Evolutionary conservation across 306 rosid genomes (phyloP).

Genomic region (Malus fusca): DNA sequence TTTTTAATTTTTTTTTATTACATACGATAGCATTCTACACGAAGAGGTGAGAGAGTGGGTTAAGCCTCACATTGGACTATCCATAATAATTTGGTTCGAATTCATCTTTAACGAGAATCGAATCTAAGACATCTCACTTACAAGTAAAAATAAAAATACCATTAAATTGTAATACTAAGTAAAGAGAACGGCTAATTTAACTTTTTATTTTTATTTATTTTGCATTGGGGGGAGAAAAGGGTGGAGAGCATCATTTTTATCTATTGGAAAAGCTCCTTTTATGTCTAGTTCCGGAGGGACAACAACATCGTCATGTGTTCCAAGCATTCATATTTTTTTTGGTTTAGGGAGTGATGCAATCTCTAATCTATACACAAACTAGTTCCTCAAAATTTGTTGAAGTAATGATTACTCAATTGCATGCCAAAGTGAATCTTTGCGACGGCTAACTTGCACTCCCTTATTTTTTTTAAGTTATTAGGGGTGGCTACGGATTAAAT

Average conservation of each 20-base stretch:
- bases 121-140: too few relatives aligned
- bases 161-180: too few relatives aligned
- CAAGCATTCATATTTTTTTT: not conserved
- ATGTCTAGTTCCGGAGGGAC: constrained; percentile 71
- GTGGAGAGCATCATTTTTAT: constrained; percentile 57
- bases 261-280: constrained; percentile 34
- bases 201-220: not conserved
- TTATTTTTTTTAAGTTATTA: not conserved
- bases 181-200: too few relatives aligned
- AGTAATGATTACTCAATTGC: constrained; percentile 12
- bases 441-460: constrained; percentile 13
- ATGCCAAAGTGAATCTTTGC: constrained; percentile 14
- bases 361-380: constrained; percentile 20
- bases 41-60: too few relatives aligned
- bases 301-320: constrained; percentile 21
- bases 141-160: fast-evolving
- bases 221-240: not conserved
- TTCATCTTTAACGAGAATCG: fast-evolving
- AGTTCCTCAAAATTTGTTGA: constrained; percentile 12
- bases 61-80: too few relatives aligned
- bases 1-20: too few relatives aligned
- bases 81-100: too few relatives aligned
- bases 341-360: constrained; percentile 15
- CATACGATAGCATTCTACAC: too few relatives aligned
- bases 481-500: not conserved